Conservation (phyloP, 1,139 yeast species). For the Sugiyamaella sp. region DNA sequence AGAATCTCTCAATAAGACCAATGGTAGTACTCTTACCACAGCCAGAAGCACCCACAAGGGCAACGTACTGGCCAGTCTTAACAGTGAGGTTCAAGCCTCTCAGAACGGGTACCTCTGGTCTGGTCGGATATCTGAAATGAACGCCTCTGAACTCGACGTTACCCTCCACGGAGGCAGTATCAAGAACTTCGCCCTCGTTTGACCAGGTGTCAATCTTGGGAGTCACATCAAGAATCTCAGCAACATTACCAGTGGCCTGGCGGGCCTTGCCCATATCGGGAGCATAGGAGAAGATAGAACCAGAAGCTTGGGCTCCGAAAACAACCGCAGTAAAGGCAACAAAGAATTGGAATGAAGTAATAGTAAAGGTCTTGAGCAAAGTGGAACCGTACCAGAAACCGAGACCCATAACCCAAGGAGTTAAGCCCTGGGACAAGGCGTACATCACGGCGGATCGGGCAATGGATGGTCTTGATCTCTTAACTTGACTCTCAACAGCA, state of each 20-base stretch:
- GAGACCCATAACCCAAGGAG: slow-evolving; percentile 45
- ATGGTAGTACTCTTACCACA: slow-evolving; percentile 93
- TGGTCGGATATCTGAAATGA: slow-evolving; percentile 79
- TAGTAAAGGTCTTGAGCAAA: slow-evolving; percentile 36
- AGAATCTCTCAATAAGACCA: slow-evolving; percentile 77
- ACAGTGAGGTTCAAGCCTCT: slow-evolving; percentile 66
- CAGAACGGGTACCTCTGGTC: slow-evolving; percentile 74
- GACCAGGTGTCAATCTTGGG: slow-evolving; percentile 61
- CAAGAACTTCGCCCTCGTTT: slow-evolving; percentile 54
- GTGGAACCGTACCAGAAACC: slow-evolving; percentile 47
- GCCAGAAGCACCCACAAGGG: slow-evolving; percentile 95
- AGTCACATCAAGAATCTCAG: slow-evolving; percentile 68
- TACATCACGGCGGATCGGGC: slow-evolving; percentile 40
- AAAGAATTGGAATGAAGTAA: slow-evolving; percentile 40
- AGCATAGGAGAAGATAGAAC: slow-evolving; percentile 86
- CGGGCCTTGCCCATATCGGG: slow-evolving; percentile 59
- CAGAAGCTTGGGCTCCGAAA: slow-evolving; percentile 83
- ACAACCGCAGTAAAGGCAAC: slow-evolving; percentile 56
- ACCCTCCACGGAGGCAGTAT: slow-evolving; percentile 48
- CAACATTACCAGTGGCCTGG: slow-evolving; percentile 73
- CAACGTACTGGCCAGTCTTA: slow-evolving; percentile 81
- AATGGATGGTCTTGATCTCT: slow-evolving; percentile 35
- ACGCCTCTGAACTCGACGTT: slow-evolving; percentile 66
- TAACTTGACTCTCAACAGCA: slow-evolving; percentile 40
- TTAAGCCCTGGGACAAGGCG: slow-evolving; percentile 43